Percentiles rank a stretch among this genome's conserved stretches.
These are phyloP conservation scores for Pistacia integerrima DNA, from an alignment of 345 rosid species.

Conservation along the genomic window DNA sequence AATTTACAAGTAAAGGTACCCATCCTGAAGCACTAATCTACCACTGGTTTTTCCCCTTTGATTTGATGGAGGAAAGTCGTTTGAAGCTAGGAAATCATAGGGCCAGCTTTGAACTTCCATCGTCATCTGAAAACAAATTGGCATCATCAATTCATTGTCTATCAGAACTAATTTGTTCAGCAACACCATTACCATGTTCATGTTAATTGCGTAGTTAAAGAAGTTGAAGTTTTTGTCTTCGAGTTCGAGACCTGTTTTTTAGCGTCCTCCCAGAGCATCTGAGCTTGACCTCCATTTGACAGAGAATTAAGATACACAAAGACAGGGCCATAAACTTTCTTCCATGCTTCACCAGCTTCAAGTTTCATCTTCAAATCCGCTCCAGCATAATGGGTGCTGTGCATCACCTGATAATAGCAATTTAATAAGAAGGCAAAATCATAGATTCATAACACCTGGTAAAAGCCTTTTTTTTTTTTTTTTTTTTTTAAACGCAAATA, in stretches of 20 bases:
- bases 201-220: not conserved
- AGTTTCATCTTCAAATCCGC: conserved; percentile 59
- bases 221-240: not conserved
- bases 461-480: too few relatives aligned
- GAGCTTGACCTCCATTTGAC: conserved; percentile 41
- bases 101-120: conserved; percentile 81
- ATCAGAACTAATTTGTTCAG: too few relatives aligned
- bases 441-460: not conserved
- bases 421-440: not conserved
- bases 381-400: conserved; percentile 80
- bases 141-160: not conserved
- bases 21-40: conserved; percentile 58
- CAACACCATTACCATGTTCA: too few relatives aligned
- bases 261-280: conserved; percentile 82
- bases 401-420: conserved; percentile 55
- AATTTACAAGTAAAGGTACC: conserved; percentile 37
- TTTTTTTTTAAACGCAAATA: too few relatives aligned
- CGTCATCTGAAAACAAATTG: conserved; percentile 42
- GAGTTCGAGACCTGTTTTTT: conserved; percentile 57
- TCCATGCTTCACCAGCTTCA: conserved; percentile 63
- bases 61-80: conserved; percentile 50
- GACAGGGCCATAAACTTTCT: conserved; percentile 85
- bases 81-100: conserved; percentile 68
- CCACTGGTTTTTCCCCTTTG: conserved; percentile 68
- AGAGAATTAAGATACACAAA: conserved; percentile 70